A percentile compares a stretch with the other conserved stretches of the same genome.
Evolutionary conservation across 2,329 filamentous ascomycete species (phyloP).

Genomic region (Claviceps sp.): DNA sequence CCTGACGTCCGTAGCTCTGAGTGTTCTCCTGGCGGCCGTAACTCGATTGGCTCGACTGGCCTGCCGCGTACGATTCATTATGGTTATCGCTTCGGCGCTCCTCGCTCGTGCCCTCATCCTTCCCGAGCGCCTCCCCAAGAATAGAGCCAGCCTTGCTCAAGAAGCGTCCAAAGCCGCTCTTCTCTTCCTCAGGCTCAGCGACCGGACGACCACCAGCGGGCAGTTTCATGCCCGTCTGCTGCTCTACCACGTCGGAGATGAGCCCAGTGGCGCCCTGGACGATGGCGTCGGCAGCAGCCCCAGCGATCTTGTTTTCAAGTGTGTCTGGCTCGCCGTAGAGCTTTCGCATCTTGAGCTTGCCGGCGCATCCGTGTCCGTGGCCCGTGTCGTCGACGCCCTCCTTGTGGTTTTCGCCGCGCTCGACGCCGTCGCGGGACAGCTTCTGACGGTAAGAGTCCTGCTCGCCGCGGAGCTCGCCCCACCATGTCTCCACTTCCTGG

Average conservation of each 20-base stretch:
- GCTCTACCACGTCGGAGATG: conserved; percentile 31
- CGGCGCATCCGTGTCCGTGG: conserved; percentile 69
- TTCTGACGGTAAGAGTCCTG: conserved; percentile 58
- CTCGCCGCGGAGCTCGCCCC: conserved; percentile 49
- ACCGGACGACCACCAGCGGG: conserved; percentile 13
- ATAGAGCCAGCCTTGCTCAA: conserved; percentile 56
- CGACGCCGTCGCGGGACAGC: conserved; percentile 65
- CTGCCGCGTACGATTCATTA: conserved; percentile 47
- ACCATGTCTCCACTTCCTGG: conserved; percentile 70
- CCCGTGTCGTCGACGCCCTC: conserved; percentile 72
- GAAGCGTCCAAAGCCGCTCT: conserved; percentile 54
- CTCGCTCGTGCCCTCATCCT: conserved; percentile 36
- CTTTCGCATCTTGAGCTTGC: conserved; percentile 68
- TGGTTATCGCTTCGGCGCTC: conserved; percentile 42
- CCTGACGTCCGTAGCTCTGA: conserved; percentile 44
- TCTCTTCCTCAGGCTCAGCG: conserved; percentile 34
- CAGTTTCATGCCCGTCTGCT: conserved; percentile 31
- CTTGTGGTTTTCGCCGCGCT: conserved; percentile 71
- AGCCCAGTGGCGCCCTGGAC: conserved; percentile 43
- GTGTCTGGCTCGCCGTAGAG: conserved; percentile 37
- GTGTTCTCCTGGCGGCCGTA: conserved; percentile 40
- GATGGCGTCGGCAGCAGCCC: conserved; percentile 41
- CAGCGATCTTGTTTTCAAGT: conserved; percentile 42
- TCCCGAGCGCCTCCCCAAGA: conserved; percentile 46
- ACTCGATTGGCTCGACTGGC: conserved; percentile 48